Evolutionary conservation across 495 filamentous ascomycete species (phyloP).

Genomic region (Aspergillus diversus): DNA sequence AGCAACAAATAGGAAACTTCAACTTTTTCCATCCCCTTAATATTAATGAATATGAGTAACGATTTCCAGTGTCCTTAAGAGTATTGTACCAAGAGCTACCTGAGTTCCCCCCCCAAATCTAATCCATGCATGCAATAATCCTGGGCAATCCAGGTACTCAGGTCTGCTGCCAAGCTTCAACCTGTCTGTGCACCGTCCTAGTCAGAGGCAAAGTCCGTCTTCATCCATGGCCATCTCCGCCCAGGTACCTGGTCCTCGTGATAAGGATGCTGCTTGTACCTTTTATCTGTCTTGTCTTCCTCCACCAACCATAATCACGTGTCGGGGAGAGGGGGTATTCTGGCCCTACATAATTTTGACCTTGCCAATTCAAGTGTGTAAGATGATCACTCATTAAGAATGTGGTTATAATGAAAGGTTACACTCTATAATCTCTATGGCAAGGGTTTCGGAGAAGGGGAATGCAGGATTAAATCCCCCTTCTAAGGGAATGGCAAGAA

Average conservation of each 20-base stretch:
- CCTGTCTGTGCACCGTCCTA: neutral
- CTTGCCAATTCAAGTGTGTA: too few relatives aligned
- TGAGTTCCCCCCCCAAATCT: neutral
- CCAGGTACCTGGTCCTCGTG: neutral
- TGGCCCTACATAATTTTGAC: too few relatives aligned
- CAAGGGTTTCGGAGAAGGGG: too few relatives aligned
- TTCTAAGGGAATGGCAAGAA: neutral
- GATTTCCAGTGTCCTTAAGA: too few relatives aligned
- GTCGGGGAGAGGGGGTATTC: too few relatives aligned
- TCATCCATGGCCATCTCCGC: neutral
- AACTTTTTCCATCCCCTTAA: neutral
- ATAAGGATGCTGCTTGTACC: neutral
- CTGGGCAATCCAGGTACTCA: conserved; percentile 20
- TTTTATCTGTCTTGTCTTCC: neutral
- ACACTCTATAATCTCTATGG: too few relatives aligned
- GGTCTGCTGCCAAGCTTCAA: conserved; percentile 2
- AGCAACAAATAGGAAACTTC: neutral
- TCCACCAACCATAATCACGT: neutral
- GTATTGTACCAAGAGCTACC: neutral
- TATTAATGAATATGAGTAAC: too few relatives aligned
- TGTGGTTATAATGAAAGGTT: too few relatives aligned
- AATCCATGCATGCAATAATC: conserved; percentile 11
- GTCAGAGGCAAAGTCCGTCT: conserved; percentile 19
- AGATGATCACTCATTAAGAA: too few relatives aligned
- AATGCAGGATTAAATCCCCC: too few relatives aligned